Evolutionary conservation across 2,329 filamentous ascomycete genomes (phyloP).

Genomic region (Aspergillus tamarii): DNA sequence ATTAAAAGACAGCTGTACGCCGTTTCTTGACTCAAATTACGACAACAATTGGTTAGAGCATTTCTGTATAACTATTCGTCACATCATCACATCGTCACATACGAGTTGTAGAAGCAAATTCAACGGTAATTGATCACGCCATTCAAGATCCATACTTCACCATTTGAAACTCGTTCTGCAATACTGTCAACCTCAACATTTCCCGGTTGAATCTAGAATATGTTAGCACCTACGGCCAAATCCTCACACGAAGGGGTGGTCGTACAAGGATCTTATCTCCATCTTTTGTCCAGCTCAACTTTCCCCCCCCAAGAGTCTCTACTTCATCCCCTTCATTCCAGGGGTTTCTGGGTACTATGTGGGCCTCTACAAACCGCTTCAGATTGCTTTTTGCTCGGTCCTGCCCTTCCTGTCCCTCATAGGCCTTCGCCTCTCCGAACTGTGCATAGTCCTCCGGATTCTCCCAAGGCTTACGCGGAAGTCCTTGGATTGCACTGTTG

Average conservation of each 20-base stretch:
- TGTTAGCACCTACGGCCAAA: conserved; percentile 13
- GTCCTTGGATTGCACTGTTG: conserved; percentile 75
- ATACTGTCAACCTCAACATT: conserved; percentile 76
- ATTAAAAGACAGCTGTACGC: no score
- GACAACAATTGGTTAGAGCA: background rate
- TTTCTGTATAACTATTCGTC: conserved; percentile 2
- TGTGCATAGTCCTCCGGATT: conserved; percentile 71
- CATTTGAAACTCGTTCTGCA: conserved; percentile 78
- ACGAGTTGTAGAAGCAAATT: background rate
- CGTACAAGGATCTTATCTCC: conserved; percentile 67
- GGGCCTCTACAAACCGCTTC: conserved; percentile 79
- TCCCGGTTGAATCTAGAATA: conserved; percentile 64
- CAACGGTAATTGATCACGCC: conserved; percentile 59
- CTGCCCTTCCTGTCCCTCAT: conserved; percentile 73
- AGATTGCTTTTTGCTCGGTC: conserved; percentile 78
- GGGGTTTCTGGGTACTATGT: conserved; percentile 74
- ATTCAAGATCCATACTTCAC: conserved; percentile 80
- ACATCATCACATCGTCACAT: conserved; percentile 11
- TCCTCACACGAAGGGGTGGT: conserved; percentile 18
- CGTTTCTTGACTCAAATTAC: background rate
- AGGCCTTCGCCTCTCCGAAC: conserved; percentile 68
- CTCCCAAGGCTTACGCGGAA: conserved; percentile 77
- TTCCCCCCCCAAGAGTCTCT: conserved; percentile 68
- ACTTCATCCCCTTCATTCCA: conserved; percentile 72
- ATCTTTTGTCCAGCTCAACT: conserved; percentile 80